These are phyloP conservation scores for Macrocybe gigantea DNA, from an alignment of 768 basidiomycete species.

Conservation along the genomic window DNA sequence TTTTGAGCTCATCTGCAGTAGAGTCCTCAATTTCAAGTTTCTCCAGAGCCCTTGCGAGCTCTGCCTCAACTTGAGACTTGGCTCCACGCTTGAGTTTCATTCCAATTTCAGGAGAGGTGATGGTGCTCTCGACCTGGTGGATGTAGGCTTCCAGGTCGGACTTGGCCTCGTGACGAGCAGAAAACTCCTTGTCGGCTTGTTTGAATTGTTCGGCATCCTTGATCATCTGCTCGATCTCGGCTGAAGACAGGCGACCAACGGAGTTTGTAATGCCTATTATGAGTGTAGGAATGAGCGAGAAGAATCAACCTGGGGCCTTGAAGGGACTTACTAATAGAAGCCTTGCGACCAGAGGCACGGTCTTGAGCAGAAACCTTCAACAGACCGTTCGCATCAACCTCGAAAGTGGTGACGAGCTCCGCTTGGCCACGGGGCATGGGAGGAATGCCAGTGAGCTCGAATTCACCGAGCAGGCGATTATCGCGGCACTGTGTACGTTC, in stretches of 20 bases:
- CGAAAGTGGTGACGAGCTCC: slow-evolving; percentile 98
- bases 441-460: slow-evolving; percentile 97
- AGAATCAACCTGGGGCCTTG: not conserved
- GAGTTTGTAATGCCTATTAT: slow-evolving; percentile 91
- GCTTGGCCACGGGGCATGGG: slow-evolving; percentile 99
- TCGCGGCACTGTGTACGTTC: slow-evolving; percentile 99
- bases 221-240: slow-evolving; percentile 99
- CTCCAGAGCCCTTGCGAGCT: slow-evolving; percentile 97
- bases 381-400: slow-evolving; percentile 99
- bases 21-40: slow-evolving; percentile 98
- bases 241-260: slow-evolving; percentile 94
- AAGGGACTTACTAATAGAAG: slow-evolving; percentile 77
- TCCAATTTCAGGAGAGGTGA: slow-evolving; percentile 93
- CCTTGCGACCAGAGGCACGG: slow-evolving; percentile 98
- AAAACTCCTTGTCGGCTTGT: slow-evolving; percentile 96
- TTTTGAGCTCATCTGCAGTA: slow-evolving; percentile 89
- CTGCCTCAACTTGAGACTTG: slow-evolving; percentile 90
- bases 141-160: slow-evolving; percentile 97
- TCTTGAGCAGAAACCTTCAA: slow-evolving; percentile 98
- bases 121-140: slow-evolving; percentile 93
- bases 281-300: slow-evolving; percentile 8
- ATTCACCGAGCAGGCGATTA: slow-evolving; percentile 98
- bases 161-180: slow-evolving; percentile 95
- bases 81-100: slow-evolving; percentile 99
- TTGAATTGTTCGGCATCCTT: slow-evolving; percentile 99